Evolutionary conservation across 2,329 filamentous ascomycete species (phyloP), one percentile per base, ranked within the genome.

Genomic region (Knoxdaviesia capensis): DNA sequence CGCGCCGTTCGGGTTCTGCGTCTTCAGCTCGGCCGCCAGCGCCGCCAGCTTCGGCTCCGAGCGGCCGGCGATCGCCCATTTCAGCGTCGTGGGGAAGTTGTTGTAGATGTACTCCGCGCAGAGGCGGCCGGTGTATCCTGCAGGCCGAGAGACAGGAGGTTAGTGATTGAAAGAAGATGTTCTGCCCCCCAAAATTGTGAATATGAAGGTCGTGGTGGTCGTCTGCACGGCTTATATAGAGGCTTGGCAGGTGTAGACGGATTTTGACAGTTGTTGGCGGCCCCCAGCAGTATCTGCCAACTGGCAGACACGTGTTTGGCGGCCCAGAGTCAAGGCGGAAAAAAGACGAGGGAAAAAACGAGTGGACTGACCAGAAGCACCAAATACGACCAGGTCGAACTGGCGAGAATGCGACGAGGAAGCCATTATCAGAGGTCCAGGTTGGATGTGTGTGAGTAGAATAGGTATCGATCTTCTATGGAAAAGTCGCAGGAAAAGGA

Each of bases 11-110:
- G 76, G 65, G 54, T 81, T 81, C 45, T 80, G 52, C 44, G 61
- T 55, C 51, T 75, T 74, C 54, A 87, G 68, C 43, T 82, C 74
- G 41, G 74, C 63, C 6, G 76, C 73, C 7, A 94, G 59, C 36
- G 62, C 60, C 49, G 80, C 69, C 5, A 96, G 68, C 57, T 94
- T 94, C 40, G 66, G 62, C 40, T 68, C 63, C n/a, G 82, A 87
- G 30, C 87, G 80, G 31, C 87, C 87, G 38, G 85, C 83, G 43
- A 94, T 65, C 9, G 84, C 87, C 87, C 87, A 94, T 63, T 75
- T 85, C 47, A 93, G 58, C 54, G 84, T 72, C 11, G 80, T 83
- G 0, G 86, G 80, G 1, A 85, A 64, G 48, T 72, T 62, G 9
- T 67, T 68, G 41, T 75, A 68, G 52, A 94, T 79, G 57, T 90